phyloP scores from a whole-genome alignment of 768 basidiomycete species.

The Chalciporus piperatus region DNA sequence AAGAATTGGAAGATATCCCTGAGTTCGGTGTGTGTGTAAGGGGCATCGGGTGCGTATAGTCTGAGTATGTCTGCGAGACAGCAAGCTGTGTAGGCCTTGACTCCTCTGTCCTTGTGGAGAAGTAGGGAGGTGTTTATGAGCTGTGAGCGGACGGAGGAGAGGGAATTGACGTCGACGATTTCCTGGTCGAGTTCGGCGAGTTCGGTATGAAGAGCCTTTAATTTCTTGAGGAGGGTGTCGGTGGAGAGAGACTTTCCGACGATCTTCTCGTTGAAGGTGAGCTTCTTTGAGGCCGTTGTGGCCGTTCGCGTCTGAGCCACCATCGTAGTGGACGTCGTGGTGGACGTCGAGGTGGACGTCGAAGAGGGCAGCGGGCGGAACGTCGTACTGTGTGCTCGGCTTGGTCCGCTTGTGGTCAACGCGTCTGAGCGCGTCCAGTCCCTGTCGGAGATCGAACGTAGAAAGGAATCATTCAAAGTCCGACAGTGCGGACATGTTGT shows the following conservation, averaged over 20 bases:
- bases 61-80: constrained; percentile 93
- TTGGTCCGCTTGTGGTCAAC: constrained; percentile 9
- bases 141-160: constrained; percentile 69
- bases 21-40: constrained; percentile 85
- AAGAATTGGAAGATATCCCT: constrained; percentile 98
- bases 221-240: constrained; percentile 82
- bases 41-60: constrained; percentile 95
- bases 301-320: constrained; percentile 71
- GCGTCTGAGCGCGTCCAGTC: constrained; percentile 10
- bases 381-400: no score
- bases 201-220: constrained; percentile 73
- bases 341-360: background rate
- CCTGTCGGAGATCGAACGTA: constrained; percentile 6
- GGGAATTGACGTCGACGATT: constrained; percentile 68
- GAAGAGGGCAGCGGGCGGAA: no score
- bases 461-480: no score
- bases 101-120: constrained; percentile 92
- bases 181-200: constrained; percentile 89
- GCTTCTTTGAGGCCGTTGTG: constrained; percentile 53
- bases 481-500: no score
- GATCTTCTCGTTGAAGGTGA: constrained; percentile 81
- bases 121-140: constrained; percentile 77
- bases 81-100: constrained; percentile 92
- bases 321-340: constrained; percentile 45
- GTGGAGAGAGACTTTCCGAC: constrained; percentile 72